Conservation (phyloP, 192 early-diverging fungal genomes). For the Umbelopsis sp. region DNA sequence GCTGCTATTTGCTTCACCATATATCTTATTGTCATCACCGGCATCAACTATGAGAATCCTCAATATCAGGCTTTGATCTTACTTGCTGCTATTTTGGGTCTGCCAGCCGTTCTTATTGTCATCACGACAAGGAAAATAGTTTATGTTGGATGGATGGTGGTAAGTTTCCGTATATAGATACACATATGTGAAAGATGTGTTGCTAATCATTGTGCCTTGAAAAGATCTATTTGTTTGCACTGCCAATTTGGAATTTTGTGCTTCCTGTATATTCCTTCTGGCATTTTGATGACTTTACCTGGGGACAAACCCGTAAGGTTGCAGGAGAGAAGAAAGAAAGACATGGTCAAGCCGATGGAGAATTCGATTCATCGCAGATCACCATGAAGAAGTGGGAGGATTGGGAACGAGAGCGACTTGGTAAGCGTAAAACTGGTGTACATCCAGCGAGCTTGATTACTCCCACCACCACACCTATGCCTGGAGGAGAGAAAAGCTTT, state of each 20-base stretch:
- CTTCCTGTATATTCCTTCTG: conserved; percentile 91
- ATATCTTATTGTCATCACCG: conserved; percentile 52
- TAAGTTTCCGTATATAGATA: conserved; percentile 19
- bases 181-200: not conserved
- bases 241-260: conserved; percentile 93
- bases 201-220: not conserved
- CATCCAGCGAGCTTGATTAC: conserved; percentile 2
- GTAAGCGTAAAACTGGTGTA: conserved; percentile 12
- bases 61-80: conserved; percentile 58
- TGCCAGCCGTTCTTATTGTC: conserved; percentile 86
- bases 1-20: conserved; percentile 51
- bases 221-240: conserved; percentile 59
- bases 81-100: conserved; percentile 76
- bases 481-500: conserved; percentile 4
- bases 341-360: conserved; percentile 72
- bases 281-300: conserved; percentile 93
- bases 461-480: not conserved
- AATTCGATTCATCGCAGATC: conserved; percentile 68
- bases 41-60: conserved; percentile 16
- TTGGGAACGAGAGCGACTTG: conserved; percentile 58
- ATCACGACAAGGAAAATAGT: conserved; percentile 78
- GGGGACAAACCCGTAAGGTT: conserved; percentile 81
- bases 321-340: conserved; percentile 69
- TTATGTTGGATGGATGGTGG: conserved; percentile 85
- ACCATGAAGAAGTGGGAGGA: conserved; percentile 64